phyloP scores from a whole-genome alignment of 768 basidiomycete genomes.

The Rhodotorula graminis region DNA sequence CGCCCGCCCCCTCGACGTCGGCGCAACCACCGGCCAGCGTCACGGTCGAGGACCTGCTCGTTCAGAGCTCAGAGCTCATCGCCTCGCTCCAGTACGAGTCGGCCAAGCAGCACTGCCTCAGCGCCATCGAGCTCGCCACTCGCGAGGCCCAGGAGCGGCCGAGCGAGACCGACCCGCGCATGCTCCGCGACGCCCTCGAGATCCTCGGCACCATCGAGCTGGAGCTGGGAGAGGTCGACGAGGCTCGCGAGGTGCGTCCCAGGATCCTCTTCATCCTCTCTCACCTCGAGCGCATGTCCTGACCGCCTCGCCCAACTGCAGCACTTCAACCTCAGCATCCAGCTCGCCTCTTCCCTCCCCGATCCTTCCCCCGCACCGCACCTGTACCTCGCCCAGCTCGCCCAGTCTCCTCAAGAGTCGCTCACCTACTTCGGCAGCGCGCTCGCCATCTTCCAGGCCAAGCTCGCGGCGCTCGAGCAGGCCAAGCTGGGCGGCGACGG shows the following conservation, averaged over 20 bases:
- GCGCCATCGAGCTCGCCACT: slow-evolving; percentile 32
- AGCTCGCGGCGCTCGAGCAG: slow-evolving; percentile 33
- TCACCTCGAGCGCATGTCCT: too few species aligned
- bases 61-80: slow-evolving; percentile 33
- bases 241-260: slow-evolving; percentile 38
- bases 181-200: slow-evolving; percentile 36
- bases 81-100: slow-evolving; percentile 33
- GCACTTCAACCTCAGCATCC: slow-evolving; percentile 32
- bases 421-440: slow-evolving; percentile 38
- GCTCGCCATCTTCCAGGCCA: slow-evolving; percentile 36
- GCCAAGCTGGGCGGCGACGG: slow-evolving; percentile 33
- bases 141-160: slow-evolving; percentile 17
- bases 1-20: neutral
- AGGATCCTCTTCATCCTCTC: too few species aligned
- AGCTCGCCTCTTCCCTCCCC: slow-evolving; percentile 21
- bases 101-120: slow-evolving; percentile 29
- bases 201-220: slow-evolving; percentile 40
- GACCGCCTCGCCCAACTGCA: too few species aligned
- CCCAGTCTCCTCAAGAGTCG: slow-evolving; percentile 40
- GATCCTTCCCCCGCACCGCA: slow-evolving; percentile 40
- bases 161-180: slow-evolving; percentile 8
- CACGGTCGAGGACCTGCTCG: slow-evolving; percentile 36
- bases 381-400: slow-evolving; percentile 44
- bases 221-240: slow-evolving; percentile 37
- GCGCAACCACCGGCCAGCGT: slow-evolving; percentile 5